Conservation (phyloP, 768 basidiomycete genomes). For the Pholiota microspora region DNA sequence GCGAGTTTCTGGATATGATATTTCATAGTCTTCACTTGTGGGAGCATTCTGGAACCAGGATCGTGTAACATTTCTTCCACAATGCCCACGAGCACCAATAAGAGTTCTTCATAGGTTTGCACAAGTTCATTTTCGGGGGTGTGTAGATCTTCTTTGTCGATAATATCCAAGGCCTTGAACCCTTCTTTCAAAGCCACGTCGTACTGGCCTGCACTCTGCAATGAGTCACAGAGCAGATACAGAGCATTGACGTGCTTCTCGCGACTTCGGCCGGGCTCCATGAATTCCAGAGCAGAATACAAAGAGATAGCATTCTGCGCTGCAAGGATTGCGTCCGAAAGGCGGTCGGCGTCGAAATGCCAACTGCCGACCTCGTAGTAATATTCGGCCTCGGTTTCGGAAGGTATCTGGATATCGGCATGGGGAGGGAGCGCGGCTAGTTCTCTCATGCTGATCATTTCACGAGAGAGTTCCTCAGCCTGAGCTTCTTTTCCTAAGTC, state of each 20-base stretch:
- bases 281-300: not conserved
- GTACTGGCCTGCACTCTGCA: too few species aligned
- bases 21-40: too few species aligned
- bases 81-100: too few species aligned
- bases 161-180: too few species aligned
- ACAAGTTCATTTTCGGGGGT: too few species aligned
- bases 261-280: not conserved
- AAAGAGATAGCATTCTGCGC: constrained; percentile 1
- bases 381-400: constrained; percentile 3
- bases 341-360: not conserved
- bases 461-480: not conserved
- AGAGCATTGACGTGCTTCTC: not conserved
- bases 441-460: not conserved
- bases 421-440: not conserved
- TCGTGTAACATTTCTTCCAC: too few species aligned
- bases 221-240: too few species aligned
- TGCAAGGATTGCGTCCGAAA: not conserved
- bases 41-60: too few species aligned
- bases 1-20: too few species aligned
- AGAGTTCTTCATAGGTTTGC: too few species aligned
- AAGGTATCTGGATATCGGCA: not conserved
- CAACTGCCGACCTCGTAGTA: not conserved
- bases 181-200: too few species aligned
- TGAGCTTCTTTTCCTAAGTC: not conserved
- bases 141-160: too few species aligned